Evolutionary conservation across 106 monocot genomes (phyloP).

Genomic region (Narthecium ossifragum): DNA sequence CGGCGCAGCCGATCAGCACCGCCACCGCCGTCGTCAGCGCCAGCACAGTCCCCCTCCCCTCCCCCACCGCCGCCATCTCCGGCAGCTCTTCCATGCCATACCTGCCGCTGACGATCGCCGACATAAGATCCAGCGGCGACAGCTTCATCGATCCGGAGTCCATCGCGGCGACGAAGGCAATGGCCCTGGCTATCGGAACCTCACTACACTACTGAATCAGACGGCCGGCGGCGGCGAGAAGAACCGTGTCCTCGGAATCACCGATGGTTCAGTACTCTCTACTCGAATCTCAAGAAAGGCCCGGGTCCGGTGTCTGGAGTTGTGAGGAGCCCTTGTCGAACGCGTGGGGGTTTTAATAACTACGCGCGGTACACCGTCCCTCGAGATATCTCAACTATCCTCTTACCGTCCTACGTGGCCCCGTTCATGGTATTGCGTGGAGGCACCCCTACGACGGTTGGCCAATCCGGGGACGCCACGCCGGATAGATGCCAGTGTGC

Average conservation of each 20-base stretch:
- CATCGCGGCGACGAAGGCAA: constrained; percentile 2
- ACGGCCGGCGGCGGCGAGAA: too few relatives aligned
- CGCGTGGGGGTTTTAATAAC: too few relatives aligned
- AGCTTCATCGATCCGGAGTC: constrained; percentile 37
- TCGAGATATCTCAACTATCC: too few relatives aligned
- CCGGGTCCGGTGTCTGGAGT: background rate
- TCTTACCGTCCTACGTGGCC: too few relatives aligned
- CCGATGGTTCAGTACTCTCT: background rate
- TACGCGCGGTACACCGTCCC: too few relatives aligned
- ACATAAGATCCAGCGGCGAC: constrained; percentile 54
- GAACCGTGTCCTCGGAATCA: too few relatives aligned
- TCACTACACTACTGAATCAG: background rate
- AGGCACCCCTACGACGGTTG: too few relatives aligned
- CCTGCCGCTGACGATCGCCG: constrained; percentile 24
- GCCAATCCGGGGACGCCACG: too few relatives aligned
- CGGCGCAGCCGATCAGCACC: constrained; percentile 47
- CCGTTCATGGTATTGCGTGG: too few relatives aligned
- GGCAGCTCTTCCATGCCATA: constrained; percentile 11
- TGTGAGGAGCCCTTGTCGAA: background rate
- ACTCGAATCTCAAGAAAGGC: background rate
- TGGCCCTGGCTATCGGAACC: background rate
- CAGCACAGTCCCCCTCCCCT: constrained; percentile 31
- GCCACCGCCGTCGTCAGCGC: constrained; percentile 43
- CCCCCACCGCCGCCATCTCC: constrained; percentile 7
- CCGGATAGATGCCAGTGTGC: too few relatives aligned